A percentile compares a stretch with the other conserved stretches of the same genome.
phyloP scores from a whole-genome alignment of 106 monocot species.

The Dendrobium catenatum region DNA sequence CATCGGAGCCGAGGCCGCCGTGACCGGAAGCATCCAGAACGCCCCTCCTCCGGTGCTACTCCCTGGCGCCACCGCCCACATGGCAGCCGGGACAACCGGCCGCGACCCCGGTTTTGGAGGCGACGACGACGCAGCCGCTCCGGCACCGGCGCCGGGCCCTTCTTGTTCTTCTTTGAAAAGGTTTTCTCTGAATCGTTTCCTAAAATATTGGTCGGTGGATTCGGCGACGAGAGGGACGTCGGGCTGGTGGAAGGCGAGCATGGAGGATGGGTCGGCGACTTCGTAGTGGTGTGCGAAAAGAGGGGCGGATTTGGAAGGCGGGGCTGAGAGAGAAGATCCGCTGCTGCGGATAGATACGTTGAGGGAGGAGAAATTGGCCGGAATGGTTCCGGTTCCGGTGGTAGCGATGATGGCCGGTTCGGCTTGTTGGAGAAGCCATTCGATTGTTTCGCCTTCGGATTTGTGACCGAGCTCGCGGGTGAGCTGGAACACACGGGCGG shows the following conservation, averaged over 20 bases:
- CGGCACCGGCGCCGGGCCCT: slow-evolving; percentile 3
- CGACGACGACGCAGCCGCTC: slow-evolving; percentile 22
- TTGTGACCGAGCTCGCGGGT: slow-evolving; percentile 62
- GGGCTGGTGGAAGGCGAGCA: slow-evolving; percentile 28
- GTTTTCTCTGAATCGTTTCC: slow-evolving; percentile 76
- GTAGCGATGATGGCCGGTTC: slow-evolving; percentile 58
- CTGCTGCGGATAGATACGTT: slow-evolving; percentile 47
- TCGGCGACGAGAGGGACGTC: slow-evolving; percentile 18
- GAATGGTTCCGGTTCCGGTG: slow-evolving; percentile 60
- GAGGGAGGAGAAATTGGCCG: slow-evolving; percentile 55
- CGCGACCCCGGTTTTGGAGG: slow-evolving; percentile 1
- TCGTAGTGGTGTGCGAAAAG: slow-evolving; percentile 15
- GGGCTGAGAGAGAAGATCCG: slow-evolving; percentile 32
- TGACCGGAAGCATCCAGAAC: slow-evolving; percentile 96
- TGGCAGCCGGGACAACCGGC: slow-evolving; percentile 38
- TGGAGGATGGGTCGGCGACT: slow-evolving; percentile 1
- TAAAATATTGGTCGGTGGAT: slow-evolving; percentile 43
- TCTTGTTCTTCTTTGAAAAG: slow-evolving; percentile 60
- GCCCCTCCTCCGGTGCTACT: slow-evolving; percentile 43
- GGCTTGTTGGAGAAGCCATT: slow-evolving; percentile 67
- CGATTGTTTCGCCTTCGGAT: slow-evolving; percentile 64
- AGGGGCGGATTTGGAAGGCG: slow-evolving; percentile 23
- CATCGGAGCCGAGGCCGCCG: slow-evolving; percentile 25
- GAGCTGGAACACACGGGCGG: slow-evolving; percentile 59
- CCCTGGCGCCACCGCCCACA: slow-evolving; percentile 69